These are phyloP conservation scores for Trichoderma cornu-damae DNA, from an alignment of 2,329 filamentous ascomycete species.

Conservation along the genomic window DNA sequence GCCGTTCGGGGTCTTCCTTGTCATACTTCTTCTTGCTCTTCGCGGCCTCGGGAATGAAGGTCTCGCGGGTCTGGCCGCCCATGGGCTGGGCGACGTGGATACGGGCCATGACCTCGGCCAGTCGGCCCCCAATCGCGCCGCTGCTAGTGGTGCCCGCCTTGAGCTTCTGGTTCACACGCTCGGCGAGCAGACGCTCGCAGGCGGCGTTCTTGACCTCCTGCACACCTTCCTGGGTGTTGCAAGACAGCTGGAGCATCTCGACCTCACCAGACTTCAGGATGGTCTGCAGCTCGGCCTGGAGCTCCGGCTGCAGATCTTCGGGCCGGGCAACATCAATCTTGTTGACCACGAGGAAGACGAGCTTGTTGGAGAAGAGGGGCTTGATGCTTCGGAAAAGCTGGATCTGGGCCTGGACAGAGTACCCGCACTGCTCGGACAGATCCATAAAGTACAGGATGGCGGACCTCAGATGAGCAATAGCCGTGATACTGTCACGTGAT, in stretches of 20 bases:
- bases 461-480: conserved; percentile 91
- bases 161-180: conserved; percentile 91
- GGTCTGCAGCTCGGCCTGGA: conserved; percentile 69
- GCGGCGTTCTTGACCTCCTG: conserved; percentile 93
- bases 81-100: conserved; percentile 97
- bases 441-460: conserved; percentile 99
- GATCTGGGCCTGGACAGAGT: conserved; percentile 87
- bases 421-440: conserved; percentile 92
- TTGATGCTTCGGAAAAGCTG: conserved; percentile 95
- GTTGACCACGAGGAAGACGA: conserved; percentile 95
- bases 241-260: conserved; percentile 88
- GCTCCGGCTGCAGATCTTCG: conserved; percentile 76
- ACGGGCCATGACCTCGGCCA: conserved; percentile 84
- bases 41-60: conserved; percentile 81
- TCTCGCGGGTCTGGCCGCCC: conserved; percentile 70
- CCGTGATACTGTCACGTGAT: conserved; percentile 63
- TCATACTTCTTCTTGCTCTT: conserved; percentile 83
- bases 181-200: conserved; percentile 87
- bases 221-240: conserved; percentile 90
- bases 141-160: conserved; percentile 79
- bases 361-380: conserved; percentile 93
- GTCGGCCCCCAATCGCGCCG: conserved; percentile 70
- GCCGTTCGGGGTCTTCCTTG: conserved; percentile 79
- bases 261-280: conserved; percentile 84
- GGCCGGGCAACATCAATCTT: conserved; percentile 92